Base-by-base conservation (phyloP, 2,329 filamentous ascomycete genomes). In the Sordariomycetes sp. region DNA sequence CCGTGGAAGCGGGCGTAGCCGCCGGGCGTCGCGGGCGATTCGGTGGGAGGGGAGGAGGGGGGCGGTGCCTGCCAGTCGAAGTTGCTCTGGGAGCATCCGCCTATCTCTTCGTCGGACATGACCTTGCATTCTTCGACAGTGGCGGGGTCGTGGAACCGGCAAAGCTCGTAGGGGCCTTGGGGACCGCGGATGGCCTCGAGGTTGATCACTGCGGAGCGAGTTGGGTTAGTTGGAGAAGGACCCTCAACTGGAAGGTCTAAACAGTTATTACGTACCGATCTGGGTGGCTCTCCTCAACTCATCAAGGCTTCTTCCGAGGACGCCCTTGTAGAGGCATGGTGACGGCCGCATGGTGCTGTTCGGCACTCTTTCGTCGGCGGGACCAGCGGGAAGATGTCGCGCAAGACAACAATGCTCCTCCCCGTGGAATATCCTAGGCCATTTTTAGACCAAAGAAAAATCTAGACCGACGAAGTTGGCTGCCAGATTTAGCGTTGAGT, bases 81-180 rank as follows among this genome's bases (percentile, higher is more conserved):
- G 52, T 82, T 74, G 50, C 85, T 87, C 20, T 81, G 82, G 37
- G 92, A 96, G 74, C 83, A 92, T 60, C 93, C 94, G 61, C 93
- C 93, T 25, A 96, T 90, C 66, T 93, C 87, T 59, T 79, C 78
- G 70, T 99, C 93, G 64, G 86, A 89, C 85, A 97, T 94, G 63
- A 88, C 77, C 70, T 96, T 94, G 71, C 79, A 82, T 61, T 76
- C 73, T 40, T 71, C 63, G 43, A 83, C 65, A 3, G 75, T 74
- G 24, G 75, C 72, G 50, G 74, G 68, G 20, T 67, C 64, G 65
- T 79, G 74, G 72, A 93, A 93, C 63, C 77, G 74, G 66, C 86
- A 80, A 37, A 94, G 78, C 7, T 79, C 75, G 60, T 81, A 82
- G 1, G 88, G 85, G 25, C 80, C 81, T 1, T 77, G 78, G 25